phyloP scores from a whole-genome alignment of 2,329 filamentous ascomycete species.

The Trichoderma sp. region DNA sequence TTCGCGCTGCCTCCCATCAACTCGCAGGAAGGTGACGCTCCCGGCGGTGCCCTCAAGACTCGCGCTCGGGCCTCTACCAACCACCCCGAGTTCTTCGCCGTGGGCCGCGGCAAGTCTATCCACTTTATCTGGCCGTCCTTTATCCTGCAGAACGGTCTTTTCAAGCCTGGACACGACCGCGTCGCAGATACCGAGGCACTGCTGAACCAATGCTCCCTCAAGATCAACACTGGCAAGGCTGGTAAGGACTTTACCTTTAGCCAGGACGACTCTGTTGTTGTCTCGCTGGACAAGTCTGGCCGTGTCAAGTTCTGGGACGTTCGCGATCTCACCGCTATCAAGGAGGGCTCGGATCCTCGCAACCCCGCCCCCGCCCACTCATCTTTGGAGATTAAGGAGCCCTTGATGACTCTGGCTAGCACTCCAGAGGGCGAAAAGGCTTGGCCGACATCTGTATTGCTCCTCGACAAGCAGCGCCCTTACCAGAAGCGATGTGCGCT shows the following conservation, averaged over 20 bases:
- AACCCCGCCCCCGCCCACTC: constrained; percentile 56
- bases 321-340: constrained; percentile 66
- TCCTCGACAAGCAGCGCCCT: constrained; percentile 93
- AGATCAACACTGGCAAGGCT: constrained; percentile 95
- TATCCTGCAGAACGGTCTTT: constrained; percentile 63
- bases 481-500: constrained; percentile 88
- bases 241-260: constrained; percentile 98
- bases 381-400: constrained; percentile 77
- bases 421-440: constrained; percentile 89
- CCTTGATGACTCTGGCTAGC: constrained; percentile 82
- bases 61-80: constrained; percentile 85
- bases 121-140: constrained; percentile 77
- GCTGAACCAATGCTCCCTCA: constrained; percentile 81
- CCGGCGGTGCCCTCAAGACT: constrained; percentile 92
- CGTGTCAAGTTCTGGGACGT: constrained; percentile 99
- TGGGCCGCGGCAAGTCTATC: constrained; percentile 94
- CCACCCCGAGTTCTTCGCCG: constrained; percentile 91
- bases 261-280: constrained; percentile 91
- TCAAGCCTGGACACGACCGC: constrained; percentile 65
- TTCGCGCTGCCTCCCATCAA: constrained; percentile 87
- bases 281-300: constrained; percentile 94
- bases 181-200: constrained; percentile 86
- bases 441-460: constrained; percentile 92
- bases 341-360: constrained; percentile 53
- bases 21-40: constrained; percentile 84